phyloP scores from a whole-genome alignment of 371 early-diverging fungal species.

The Apophysomyces variabilis region DNA sequence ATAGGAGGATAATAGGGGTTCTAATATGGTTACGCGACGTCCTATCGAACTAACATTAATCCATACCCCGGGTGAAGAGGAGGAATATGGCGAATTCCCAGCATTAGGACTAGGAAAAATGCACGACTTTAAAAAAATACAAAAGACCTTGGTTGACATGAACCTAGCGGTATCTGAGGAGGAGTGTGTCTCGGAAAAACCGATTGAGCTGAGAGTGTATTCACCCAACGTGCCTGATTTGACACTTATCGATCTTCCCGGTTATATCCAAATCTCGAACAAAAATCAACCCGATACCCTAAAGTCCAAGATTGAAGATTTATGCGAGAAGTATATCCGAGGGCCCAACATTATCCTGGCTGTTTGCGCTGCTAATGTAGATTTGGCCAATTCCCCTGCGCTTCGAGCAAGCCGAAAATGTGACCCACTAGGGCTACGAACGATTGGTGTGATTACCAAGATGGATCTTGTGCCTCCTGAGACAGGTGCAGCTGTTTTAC shows the following conservation, averaged over 20 bases:
- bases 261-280: conserved; percentile 97
- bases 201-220: conserved; percentile 94
- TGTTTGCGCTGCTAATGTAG: conserved; percentile 98
- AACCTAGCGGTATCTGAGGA: conserved; percentile 92
- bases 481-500: conserved; percentile 80
- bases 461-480: conserved; percentile 96
- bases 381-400: conserved; percentile 98
- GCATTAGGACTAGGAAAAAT: conserved; percentile 89
- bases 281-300: conserved; percentile 93
- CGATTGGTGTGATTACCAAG: conserved; percentile 99
- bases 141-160: conserved; percentile 88
- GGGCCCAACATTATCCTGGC: conserved; percentile 97
- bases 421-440: conserved; percentile 94
- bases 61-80: conserved; percentile 84
- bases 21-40: conserved; percentile 98
- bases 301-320: conserved; percentile 90
- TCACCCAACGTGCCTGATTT: conserved; percentile 96
- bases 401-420: conserved; percentile 89
- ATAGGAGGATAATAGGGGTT: conserved; percentile 66
- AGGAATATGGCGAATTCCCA: conserved; percentile 96
- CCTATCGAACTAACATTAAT: conserved; percentile 98
- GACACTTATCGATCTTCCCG: conserved; percentile 98
- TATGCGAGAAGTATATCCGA: conserved; percentile 93
- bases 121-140: conserved; percentile 84
- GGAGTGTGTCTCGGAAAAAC: conserved; percentile 92